Percentiles rank a stretch among this genome's conserved stretches.
Evolutionary conservation across 108 stramenopile genomes (phyloP).

Genomic region (Cyclotella sp.): DNA sequence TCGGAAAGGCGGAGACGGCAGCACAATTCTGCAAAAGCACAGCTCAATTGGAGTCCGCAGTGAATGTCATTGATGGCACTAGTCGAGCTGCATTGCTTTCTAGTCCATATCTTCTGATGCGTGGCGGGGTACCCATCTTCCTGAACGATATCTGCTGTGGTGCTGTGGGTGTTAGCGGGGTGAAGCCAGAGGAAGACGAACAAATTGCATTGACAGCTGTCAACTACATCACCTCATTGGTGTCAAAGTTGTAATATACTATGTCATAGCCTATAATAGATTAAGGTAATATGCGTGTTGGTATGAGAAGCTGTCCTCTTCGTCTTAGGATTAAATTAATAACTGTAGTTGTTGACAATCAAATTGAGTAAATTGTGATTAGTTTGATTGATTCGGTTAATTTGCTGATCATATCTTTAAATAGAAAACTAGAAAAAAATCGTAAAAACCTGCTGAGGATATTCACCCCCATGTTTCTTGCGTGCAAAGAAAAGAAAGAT

Average conservation of each 20-base stretch:
- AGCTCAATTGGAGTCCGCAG: conserved; percentile 35
- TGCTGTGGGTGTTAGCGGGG: conserved; percentile 57
- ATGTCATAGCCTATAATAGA: not conserved
- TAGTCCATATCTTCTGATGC: conserved; percentile 43
- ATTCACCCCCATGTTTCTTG: no score
- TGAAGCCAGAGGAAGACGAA: conserved; percentile 53
- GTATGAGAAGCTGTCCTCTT: no score
- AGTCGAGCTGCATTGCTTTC: conserved; percentile 45
- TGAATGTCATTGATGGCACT: conserved; percentile 32
- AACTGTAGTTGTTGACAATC: no score
- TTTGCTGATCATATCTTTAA: no score
- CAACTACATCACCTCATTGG: conserved; percentile 29
- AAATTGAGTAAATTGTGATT: no score
- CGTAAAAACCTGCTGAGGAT: no score
- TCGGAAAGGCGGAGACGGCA: conserved; percentile 56
- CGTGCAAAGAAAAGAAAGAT: no score
- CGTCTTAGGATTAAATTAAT: no score
- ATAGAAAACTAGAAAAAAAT: no score
- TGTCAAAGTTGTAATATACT: conserved; percentile 38
- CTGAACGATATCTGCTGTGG: conserved; percentile 41
- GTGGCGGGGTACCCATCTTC: conserved; percentile 50
- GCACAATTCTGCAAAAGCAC: conserved; percentile 51
- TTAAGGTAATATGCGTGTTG: no score
- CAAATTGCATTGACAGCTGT: conserved; percentile 40
- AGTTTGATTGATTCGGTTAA: no score